These are phyloP conservation scores for Trichaptum fuscoviolaceum DNA, from an alignment of 768 basidiomycete species.

Conservation along the genomic window DNA sequence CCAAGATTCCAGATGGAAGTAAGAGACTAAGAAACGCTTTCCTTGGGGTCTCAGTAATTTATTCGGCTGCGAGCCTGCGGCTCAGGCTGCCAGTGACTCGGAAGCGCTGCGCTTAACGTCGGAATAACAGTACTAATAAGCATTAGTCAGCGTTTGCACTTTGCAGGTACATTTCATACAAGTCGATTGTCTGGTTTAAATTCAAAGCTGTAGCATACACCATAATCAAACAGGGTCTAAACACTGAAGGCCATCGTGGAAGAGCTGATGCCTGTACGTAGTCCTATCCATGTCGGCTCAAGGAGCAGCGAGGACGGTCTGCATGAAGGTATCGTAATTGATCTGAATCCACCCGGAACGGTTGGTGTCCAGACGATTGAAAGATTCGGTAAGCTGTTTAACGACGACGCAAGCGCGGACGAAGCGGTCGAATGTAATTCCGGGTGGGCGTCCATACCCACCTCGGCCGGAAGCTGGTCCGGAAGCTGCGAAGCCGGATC, in stretches of 20 bases:
- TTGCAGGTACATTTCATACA: not conserved
- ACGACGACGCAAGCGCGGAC: conserved; percentile 81
- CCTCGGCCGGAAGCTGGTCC: conserved; percentile 22
- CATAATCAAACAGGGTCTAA: not conserved
- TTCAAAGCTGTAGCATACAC: not conserved
- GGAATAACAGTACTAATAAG: too few species aligned
- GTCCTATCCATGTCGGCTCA: conserved; percentile 26
- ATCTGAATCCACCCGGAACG: conserved; percentile 66
- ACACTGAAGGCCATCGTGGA: not conserved
- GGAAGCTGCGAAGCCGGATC: conserved; percentile 57
- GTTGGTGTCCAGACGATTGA: conserved; percentile 61
- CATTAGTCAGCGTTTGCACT: too few species aligned
- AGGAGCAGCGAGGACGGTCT: conserved; percentile 57
- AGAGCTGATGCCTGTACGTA: not conserved
- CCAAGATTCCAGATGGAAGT: not conserved
- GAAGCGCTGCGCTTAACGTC: too few species aligned
- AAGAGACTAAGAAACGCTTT: not conserved
- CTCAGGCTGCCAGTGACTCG: too few species aligned
- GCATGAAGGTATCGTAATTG: conserved; percentile 69
- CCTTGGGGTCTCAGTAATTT: too few species aligned
- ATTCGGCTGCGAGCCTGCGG: too few species aligned
- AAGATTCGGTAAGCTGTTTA: conserved; percentile 71
- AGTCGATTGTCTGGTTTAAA: not conserved
- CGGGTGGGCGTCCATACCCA: conserved; percentile 32
- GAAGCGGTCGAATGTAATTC: conserved; percentile 82